Evolutionary conservation across 768 basidiomycete species (phyloP), one percentile per base, ranked within the genome.

Genomic region (Phylloporus sp.): DNA sequence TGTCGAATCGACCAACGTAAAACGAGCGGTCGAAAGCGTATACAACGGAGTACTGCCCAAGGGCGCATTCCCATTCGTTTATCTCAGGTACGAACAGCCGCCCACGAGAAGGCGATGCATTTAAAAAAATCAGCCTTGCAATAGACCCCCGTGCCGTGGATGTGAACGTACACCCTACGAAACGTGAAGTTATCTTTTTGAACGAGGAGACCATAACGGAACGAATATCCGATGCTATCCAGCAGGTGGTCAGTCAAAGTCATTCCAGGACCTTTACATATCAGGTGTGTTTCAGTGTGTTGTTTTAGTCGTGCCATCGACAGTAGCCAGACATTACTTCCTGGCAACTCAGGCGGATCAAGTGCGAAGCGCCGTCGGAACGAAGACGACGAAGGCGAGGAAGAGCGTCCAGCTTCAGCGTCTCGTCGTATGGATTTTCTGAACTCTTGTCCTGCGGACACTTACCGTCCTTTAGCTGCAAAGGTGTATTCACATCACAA

Each of bases 161-260:
- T 57, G 94, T 97, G 44, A 99, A 99, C 57, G 92, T 98, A 8
- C 94, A 97, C 62, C 96, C 95, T 0, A 98, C 96, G 3, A 99
- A 99, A 64, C 86, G 88, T 36, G 94, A 97, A 63, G 92, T 97
- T 1, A 90, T 92, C 55, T 98, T 98, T 59, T 65, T 97, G 39
- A 81, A 96, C 51, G 92, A 98, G 63, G 95, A 97, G 42, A 72
- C 69, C 13, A 89, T 97, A 58, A 84, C 84, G 6, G 82, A 90
- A 53, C 72, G 72, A 8, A 81, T 98, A 36, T 80, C 85, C 13
- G 81, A 87, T 57, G 74, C 74, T 1, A 72, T 97, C 3, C 87
- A 90, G 52, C 67, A 76, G n/a, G 68, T 93, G 11, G 71, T 78
- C 34, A 76, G 70, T 23, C 76, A 83, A 53, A 80, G 76, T 49